Base-by-base conservation (phyloP, 768 basidiomycete species). In the Porphyrellus cyaneotinctus region DNA sequence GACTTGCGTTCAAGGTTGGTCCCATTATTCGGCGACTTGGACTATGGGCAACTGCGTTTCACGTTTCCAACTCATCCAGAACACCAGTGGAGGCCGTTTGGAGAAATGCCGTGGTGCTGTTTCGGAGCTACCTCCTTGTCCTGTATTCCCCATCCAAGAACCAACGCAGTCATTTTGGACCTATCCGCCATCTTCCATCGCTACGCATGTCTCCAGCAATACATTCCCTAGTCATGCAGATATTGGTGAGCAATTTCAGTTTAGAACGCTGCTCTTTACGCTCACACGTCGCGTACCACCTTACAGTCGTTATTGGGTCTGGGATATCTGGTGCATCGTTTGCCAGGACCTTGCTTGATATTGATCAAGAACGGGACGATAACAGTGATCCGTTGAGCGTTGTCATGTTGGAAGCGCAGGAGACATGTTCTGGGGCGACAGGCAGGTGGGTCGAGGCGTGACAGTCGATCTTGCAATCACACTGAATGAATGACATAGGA, bases 81-180 rank as follows among this genome's bases (percentile, higher is more conserved):
- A 10, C 28, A 35, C 32, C 30, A n/a, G 14, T 9, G 47, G 47
- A 31, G 28, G 6, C 41, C 17, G 38, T 23, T 18, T 47, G 32
- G 49, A 64, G 41, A 56, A 57, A 43, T 28, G 26, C 26, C 9
- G 17, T 23, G 36, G 4, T 22, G 7, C 26, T 38, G 0, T 32
- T 38, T 37, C 26, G 30, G 47, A 45, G 11, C 36, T 23, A 17
- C 35, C 36, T 24, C 15, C 53, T 3, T 57, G 50, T 17, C 71
- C 35, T 1, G 80, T 79, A 0, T 63, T 88, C 11, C 88, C 88
- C 13, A 67, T 78, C 2, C 62, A 70, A 2, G 74, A 79, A 52
- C 79, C 84, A 3, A 80, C 80, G 0, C 62, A 68, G 15, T 75
- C 88, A 1, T 88, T 83, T 61, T 91, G 88, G 88, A 77, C 76